Evolutionary conservation across 2,329 filamentous ascomycete species (phyloP).

Genomic region (Grosmannia clavigera): DNA sequence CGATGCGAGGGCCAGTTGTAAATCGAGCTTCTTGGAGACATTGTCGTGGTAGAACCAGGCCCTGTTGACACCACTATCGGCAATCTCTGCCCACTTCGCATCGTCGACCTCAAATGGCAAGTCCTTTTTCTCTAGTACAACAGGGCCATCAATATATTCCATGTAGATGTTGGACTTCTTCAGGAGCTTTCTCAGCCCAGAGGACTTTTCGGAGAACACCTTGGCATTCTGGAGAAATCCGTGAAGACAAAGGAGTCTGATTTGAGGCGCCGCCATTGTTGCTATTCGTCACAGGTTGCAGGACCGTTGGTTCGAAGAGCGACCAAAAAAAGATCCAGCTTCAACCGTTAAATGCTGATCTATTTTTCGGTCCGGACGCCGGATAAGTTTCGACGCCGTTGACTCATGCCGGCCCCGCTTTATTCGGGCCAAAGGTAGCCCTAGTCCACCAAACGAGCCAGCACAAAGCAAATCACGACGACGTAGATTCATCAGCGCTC

Average conservation of each 20-base stretch:
- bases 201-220: conserved; percentile 6
- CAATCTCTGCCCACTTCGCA: conserved; percentile 4
- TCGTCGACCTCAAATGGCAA: conserved; percentile 5
- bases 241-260: conserved; percentile 4
- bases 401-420: not conserved
- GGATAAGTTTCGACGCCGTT: not conserved
- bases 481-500: not conserved
- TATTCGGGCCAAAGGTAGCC: not conserved
- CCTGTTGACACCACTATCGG: not conserved
- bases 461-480: no score
- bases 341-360: not conserved
- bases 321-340: not conserved
- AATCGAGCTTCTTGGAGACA: conserved; percentile 5
- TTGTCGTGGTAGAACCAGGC: conserved; percentile 7
- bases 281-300: not conserved
- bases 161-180: conserved; percentile 5
- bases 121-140: conserved; percentile 6
- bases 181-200: conserved; percentile 3
- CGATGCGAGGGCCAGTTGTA: not conserved
- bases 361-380: not conserved
- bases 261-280: not conserved
- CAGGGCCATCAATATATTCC: conserved; percentile 6
- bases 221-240: conserved; percentile 6
- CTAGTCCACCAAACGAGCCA: not conserved
- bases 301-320: not conserved